Percentiles rank a stretch among this genome's conserved stretches.
Conservation (phyloP, 352 stramenopile species). For the Phytophthora hybrid region DNA sequence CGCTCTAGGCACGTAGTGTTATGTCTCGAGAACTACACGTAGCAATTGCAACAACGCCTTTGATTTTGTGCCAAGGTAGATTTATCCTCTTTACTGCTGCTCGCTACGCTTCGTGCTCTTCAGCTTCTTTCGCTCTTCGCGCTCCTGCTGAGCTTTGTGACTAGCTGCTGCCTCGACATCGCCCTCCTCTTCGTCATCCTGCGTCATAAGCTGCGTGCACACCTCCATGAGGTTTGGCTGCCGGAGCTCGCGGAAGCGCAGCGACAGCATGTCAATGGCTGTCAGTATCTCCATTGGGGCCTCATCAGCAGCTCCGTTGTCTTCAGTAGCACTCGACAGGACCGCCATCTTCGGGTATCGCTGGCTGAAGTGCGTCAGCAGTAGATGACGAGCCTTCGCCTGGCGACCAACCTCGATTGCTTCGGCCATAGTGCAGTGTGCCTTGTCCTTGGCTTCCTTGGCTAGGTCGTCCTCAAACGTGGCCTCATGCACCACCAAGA, state of each 20-base stretch:
- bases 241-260: constrained; percentile 70
- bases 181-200: constrained; percentile 50
- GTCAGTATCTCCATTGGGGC: constrained; percentile 59
- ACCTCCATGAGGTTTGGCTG: constrained; percentile 73
- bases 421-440: constrained; percentile 95
- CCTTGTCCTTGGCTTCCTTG: constrained; percentile 94
- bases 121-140: constrained; percentile 32
- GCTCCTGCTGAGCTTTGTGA: constrained; percentile 27
- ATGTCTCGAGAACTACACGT: constrained; percentile 4
- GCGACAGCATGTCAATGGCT: constrained; percentile 80
- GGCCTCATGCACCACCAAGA: constrained; percentile 97
- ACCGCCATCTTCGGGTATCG: constrained; percentile 83
- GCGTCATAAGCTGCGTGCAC: constrained; percentile 63
- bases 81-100: constrained; percentile 14
- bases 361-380: constrained; percentile 98
- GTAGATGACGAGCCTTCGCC: constrained; percentile 83
- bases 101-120: constrained; percentile 30
- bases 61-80: constrained; percentile 24
- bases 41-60: constrained; percentile 23
- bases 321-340: constrained; percentile 35
- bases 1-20: constrained; percentile 31
- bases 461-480: constrained; percentile 97
- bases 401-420: constrained; percentile 85
- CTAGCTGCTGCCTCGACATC: constrained; percentile 24
- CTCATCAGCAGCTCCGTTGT: constrained; percentile 15